A percentile compares a stretch with the other conserved stretches of the same genome.
Conservation (phyloP, 1,284 basidiomycete species). For the Ustilago nuda region DNA sequence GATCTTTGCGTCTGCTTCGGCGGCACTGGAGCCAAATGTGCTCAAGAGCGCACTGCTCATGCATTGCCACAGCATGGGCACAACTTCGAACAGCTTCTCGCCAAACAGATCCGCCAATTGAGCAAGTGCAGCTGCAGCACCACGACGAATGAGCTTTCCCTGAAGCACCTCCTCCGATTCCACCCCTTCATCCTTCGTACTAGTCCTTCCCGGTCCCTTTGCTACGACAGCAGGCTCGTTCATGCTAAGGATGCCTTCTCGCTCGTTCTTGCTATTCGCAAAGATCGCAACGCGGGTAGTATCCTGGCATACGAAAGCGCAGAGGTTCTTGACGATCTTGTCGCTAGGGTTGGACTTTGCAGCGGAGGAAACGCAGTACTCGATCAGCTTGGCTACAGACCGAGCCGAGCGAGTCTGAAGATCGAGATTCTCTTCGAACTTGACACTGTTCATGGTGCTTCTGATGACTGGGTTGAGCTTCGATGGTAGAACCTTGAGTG, state of each 20-base stretch:
- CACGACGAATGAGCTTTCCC: conserved; percentile 75
- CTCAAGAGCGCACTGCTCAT: conserved; percentile 83
- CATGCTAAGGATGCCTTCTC: conserved; percentile 84
- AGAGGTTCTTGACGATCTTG: conserved; percentile 97
- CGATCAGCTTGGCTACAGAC: conserved; percentile 87
- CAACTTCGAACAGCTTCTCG: conserved; percentile 77
- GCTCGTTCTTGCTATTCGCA: conserved; percentile 74
- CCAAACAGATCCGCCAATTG: conserved; percentile 85
- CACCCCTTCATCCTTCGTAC: conserved; percentile 65
- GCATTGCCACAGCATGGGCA: conserved; percentile 94
- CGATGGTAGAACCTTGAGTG: conserved; percentile 59
- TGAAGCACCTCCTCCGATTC: conserved; percentile 69
- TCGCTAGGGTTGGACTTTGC: conserved; percentile 77
- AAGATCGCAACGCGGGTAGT: conserved; percentile 89
- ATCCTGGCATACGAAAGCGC: conserved; percentile 92
- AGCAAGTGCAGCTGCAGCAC: conserved; percentile 85
- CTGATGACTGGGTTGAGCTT: conserved; percentile 97
- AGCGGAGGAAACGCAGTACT: conserved; percentile 79
- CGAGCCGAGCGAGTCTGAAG: conserved; percentile 89
- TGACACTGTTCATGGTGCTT: conserved; percentile 97
- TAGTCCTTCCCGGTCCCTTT: conserved; percentile 30
- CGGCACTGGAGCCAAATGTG: conserved; percentile 76
- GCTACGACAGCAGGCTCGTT: conserved; percentile 64
- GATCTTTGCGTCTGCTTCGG: conserved; percentile 33
- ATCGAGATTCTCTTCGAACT: conserved; percentile 83